phyloP scores from a whole-genome alignment of 163 green algal species.

The Scenedesmus sp. region DNA sequence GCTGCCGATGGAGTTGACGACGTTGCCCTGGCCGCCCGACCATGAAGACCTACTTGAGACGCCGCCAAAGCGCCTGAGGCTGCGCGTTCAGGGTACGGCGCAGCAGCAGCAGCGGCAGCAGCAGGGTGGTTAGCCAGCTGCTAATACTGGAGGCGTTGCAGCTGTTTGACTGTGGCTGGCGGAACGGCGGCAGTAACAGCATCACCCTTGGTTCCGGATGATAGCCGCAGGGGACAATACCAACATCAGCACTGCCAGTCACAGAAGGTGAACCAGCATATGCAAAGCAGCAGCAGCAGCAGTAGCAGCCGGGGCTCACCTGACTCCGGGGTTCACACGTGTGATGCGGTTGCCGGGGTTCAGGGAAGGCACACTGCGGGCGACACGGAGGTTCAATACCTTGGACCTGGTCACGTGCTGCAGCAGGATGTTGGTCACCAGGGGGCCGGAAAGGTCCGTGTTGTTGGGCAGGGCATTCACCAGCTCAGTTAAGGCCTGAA shows the following conservation, averaged over 20 bases:
- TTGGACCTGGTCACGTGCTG: not conserved
- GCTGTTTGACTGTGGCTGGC: too few relatives aligned
- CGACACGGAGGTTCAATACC: not conserved
- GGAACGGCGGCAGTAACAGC: not conserved
- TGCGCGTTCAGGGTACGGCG: not conserved
- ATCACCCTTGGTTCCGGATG: too few relatives aligned
- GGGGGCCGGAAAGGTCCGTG: not conserved
- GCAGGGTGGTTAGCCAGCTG: too few relatives aligned
- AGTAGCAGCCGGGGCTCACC: not conserved
- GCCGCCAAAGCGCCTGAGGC: not conserved
- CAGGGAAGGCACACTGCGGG: not conserved
- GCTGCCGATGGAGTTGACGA: not conserved
- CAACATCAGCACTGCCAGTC: not conserved
- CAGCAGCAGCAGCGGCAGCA: not conserved
- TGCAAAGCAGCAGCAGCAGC: not conserved
- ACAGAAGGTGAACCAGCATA: not conserved
- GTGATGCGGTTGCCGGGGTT: slow-evolving; percentile 4
- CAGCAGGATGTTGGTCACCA: not conserved
- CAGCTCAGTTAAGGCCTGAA: not conserved
- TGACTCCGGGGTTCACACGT: not conserved
- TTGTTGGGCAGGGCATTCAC: not conserved
- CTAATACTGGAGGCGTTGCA: too few relatives aligned
- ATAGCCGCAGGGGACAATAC: too few relatives aligned
- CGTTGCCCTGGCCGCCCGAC: not conserved
- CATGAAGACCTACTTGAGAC: not conserved